Percentiles rank a stretch among this genome's conserved stretches.
Evolutionary conservation across 495 filamentous ascomycete genomes (phyloP).

Genomic region (Bryoglossum gracile): DNA sequence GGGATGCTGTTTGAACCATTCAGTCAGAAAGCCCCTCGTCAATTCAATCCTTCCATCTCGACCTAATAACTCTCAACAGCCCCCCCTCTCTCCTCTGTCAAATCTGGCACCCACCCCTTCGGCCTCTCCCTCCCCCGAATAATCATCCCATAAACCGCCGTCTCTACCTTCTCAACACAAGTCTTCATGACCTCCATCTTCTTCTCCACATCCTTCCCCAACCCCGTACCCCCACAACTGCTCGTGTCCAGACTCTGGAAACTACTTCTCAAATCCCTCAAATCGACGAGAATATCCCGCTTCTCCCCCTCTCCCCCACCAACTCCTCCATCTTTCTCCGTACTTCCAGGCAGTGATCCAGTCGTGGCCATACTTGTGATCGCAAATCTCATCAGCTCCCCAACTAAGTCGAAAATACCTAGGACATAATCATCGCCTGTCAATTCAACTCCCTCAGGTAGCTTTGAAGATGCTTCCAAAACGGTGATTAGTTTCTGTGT

Average conservation of each 20-base stretch:
- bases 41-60: too few relatives aligned
- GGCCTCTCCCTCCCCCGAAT: slow-evolving; percentile 85
- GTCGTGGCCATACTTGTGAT: slow-evolving; percentile 69
- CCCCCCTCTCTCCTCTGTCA: slow-evolving; percentile 36
- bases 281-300: slow-evolving; percentile 62
- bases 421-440: slow-evolving; percentile 82
- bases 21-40: too few relatives aligned
- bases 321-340: slow-evolving; percentile 14
- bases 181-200: slow-evolving; percentile 82
- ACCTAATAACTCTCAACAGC: slow-evolving; percentile 21
- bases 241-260: slow-evolving; percentile 62
- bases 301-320: slow-evolving; percentile 13
- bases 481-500: slow-evolving; percentile 66
- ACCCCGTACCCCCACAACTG: slow-evolving; percentile 30
- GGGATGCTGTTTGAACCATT: too few relatives aligned
- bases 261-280: slow-evolving; percentile 61
- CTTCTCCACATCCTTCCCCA: slow-evolving; percentile 60
- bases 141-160: slow-evolving; percentile 74
- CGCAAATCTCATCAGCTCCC: slow-evolving; percentile 94
- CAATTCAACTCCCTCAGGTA: slow-evolving; percentile 37
- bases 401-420: slow-evolving; percentile 85
- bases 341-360: slow-evolving; percentile 48
- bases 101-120: slow-evolving; percentile 85
- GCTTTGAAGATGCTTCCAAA: slow-evolving; percentile 40
- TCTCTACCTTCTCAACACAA: slow-evolving; percentile 92